phyloP scores from a whole-genome alignment of 345 rosid genomes.

The Lumnitzera racemosa region DNA sequence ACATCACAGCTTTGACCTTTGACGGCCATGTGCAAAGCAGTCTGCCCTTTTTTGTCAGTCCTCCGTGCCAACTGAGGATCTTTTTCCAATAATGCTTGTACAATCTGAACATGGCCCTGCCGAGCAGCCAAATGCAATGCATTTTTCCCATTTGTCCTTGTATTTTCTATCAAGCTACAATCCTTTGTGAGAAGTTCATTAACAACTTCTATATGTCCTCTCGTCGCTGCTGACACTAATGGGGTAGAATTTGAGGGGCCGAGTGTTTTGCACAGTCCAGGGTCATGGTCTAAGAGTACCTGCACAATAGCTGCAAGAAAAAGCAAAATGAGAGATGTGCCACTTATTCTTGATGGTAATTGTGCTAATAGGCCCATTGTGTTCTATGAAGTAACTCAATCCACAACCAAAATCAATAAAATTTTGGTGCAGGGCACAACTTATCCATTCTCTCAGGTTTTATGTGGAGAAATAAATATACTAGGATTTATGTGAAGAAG shows the following conservation, averaged over 20 bases:
- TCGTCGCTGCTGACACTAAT: constrained; percentile 78
- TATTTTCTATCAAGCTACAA: constrained; percentile 56
- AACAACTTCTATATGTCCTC: constrained; percentile 88
- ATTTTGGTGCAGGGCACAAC: too few species aligned
- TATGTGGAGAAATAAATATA: too few species aligned
- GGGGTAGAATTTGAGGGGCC: constrained; percentile 88
- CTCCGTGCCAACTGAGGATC: constrained; percentile 88
- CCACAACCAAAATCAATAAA: too few species aligned
- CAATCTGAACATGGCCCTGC: constrained; percentile 77
- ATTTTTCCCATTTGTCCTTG: constrained; percentile 83
- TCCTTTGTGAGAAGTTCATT: constrained; percentile 73
- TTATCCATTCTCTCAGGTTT: too few species aligned
- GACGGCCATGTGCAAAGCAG: constrained; percentile 94
- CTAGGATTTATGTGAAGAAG: too few species aligned
- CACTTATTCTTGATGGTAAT: neutral
- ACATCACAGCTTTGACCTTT: constrained; percentile 88
- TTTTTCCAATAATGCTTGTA: constrained; percentile 59
- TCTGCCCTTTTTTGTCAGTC: constrained; percentile 92
- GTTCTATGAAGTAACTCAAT: too few species aligned
- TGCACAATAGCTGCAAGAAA: constrained; percentile 70
- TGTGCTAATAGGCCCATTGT: too few species aligned
- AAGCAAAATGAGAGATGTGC: constrained; percentile 7
- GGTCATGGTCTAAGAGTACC: constrained; percentile 74
- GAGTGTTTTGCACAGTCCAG: constrained; percentile 60
- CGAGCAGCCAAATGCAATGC: constrained; percentile 91